Conservation (phyloP, 2,329 filamentous ascomycete species). For the Sphaerulina vaccinii region DNA sequence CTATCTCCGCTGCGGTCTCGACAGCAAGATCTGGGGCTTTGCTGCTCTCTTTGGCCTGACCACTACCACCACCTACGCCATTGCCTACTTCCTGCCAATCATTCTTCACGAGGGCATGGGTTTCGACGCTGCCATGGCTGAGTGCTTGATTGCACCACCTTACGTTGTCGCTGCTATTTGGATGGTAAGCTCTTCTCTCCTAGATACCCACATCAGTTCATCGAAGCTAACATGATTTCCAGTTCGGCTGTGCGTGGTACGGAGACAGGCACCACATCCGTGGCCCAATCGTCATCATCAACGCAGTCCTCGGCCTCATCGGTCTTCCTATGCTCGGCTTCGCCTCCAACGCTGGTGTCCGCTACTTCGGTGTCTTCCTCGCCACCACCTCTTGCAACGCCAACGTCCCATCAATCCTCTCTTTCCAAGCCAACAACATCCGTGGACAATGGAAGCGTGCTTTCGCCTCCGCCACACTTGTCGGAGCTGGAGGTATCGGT, state of each 20-base stretch:
- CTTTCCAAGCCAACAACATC: slow-evolving; percentile 85
- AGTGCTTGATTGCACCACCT: slow-evolving; percentile 38
- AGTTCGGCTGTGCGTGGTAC: slow-evolving; percentile 25
- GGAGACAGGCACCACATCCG: slow-evolving; percentile 38
- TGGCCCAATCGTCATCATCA: slow-evolving; percentile 39
- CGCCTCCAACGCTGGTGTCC: slow-evolving; percentile 27
- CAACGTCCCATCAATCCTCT: slow-evolving; percentile 68
- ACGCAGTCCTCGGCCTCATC: slow-evolving; percentile 35
- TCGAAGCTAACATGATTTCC: not conserved
- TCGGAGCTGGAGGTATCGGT: slow-evolving; percentile 74
- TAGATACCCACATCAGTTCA: not conserved
- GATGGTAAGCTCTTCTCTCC: slow-evolving; percentile 26
- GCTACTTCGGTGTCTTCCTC: slow-evolving; percentile 41
- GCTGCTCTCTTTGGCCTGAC: slow-evolving; percentile 53
- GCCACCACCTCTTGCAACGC: slow-evolving; percentile 41
- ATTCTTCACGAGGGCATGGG: slow-evolving; percentile 40
- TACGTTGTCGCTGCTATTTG: slow-evolving; percentile 40
- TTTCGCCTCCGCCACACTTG: slow-evolving; percentile 69
- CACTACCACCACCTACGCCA: slow-evolving; percentile 47
- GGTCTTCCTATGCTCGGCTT: slow-evolving; percentile 39
- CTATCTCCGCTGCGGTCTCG: slow-evolving; percentile 40
- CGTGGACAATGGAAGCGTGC: slow-evolving; percentile 84
- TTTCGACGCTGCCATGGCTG: slow-evolving; percentile 32
- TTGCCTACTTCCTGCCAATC: slow-evolving; percentile 41
- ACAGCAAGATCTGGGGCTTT: slow-evolving; percentile 57